Percentiles rank a stretch among this genome's conserved stretches.
phyloP scores from a whole-genome alignment of 495 filamentous ascomycete genomes.

The Eremomyces bilateralis region DNA sequence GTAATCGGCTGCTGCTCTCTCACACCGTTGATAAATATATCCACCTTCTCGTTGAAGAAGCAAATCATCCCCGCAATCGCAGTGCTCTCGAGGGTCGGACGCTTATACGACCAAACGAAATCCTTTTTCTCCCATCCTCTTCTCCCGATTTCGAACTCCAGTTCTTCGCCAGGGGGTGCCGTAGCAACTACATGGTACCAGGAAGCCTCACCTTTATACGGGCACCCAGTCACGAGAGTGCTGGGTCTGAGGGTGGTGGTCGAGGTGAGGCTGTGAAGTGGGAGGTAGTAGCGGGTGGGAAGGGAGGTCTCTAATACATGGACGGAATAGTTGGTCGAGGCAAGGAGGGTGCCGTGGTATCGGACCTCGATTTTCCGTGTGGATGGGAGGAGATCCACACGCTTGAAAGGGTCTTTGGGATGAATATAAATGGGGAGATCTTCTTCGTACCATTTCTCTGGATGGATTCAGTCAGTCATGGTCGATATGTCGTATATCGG shows the following conservation, averaged over 20 bases:
- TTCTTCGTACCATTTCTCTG: constrained; percentile 1
- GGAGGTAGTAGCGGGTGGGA: constrained; percentile 4
- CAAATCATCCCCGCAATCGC: constrained; percentile 4
- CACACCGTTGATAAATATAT: constrained; percentile 3
- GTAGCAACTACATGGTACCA: neutral
- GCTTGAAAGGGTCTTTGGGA: constrained; percentile 6
- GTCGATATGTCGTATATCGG: too few species aligned
- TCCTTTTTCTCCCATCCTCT: constrained; percentile 1
- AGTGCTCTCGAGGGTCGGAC: constrained; percentile 4
- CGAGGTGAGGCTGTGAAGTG: constrained; percentile 1
- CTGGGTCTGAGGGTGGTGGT: neutral
- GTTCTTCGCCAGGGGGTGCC: neutral
- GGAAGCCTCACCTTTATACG: constrained; percentile 7
- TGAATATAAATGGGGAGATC: constrained; percentile 1
- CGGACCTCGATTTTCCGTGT: constrained; percentile 3
- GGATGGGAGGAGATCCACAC: constrained; percentile 2
- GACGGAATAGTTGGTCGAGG: constrained; percentile 1
- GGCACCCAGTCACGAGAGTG: constrained; percentile 2
- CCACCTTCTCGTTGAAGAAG: constrained; percentile 7
- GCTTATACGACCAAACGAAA: constrained; percentile 3
- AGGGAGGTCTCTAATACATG: constrained; percentile 5
- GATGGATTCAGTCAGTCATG: too few species aligned
- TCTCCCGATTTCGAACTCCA: too few species aligned
- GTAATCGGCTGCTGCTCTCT: neutral
- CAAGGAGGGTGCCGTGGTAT: constrained; percentile 2